Base-by-base conservation (phyloP, 441 rosid genomes). In the Populus tomentosa region DNA sequence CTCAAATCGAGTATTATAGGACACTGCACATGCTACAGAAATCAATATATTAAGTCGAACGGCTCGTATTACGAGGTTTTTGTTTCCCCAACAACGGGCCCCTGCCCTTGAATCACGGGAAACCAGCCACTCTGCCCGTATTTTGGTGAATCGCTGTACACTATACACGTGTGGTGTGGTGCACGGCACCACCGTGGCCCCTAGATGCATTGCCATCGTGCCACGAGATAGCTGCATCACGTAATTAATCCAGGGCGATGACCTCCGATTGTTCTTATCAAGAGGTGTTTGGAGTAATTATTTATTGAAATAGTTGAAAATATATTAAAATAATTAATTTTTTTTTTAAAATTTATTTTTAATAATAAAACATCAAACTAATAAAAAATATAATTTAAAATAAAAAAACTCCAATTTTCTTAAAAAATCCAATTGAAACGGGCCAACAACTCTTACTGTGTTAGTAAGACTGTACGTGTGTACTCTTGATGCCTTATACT, bases 161-260 rank as follows among this genome's bases (percentile, higher is more conserved):
- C 64, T 40, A 61, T 74, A 83, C 88, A 85, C 88, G 87, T 85
- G 87, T 84, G 82, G 24, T 13, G 8, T 67, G 36, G n/a, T 30
- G 71, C 14, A 40, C 50, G 70, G 66, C 33, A 40, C 82, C 83
- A 78, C 80, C 79, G 77, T 69, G 64, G 69, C 79, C 7, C 70
- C 66, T 18, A 56, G 10, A n/a, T 28, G 35, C 36, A 11, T 14
- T 24, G 36, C 16, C 4, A 5, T 13, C 18, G 0, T 23, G 77
- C 80, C 86, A 84, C 80, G 86, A 79, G 79, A 36, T 78, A 38
- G n/a, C 9, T 26, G 0, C n/a, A 18, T 33, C 13, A 20, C 38
- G 70, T 30, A 18, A 62, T 62, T 61, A 61, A 38, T 38, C 46
- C 46, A 38, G 46, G 13, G 46, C 46, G 46, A 38, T 38, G 42